Conservation (phyloP, 768 basidiomycete genomes). For the Rhizopogon salebrosus region DNA sequence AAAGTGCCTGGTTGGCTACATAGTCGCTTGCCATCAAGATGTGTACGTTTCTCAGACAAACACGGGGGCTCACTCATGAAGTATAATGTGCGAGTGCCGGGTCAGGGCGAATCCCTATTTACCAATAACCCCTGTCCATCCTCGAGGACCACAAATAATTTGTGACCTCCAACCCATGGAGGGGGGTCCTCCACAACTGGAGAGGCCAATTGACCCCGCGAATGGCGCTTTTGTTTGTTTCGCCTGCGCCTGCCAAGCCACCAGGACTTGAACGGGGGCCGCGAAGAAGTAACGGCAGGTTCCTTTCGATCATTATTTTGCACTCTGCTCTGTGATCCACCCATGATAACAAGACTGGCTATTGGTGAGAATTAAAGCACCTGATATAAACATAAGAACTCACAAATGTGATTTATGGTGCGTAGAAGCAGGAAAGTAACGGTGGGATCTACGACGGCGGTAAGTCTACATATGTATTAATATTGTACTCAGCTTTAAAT, state of each 20-base stretch:
- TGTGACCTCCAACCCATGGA: constrained; percentile 25
- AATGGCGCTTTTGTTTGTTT: constrained; percentile 1
- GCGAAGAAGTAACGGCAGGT: background rate
- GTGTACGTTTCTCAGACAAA: background rate
- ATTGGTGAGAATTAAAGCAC: background rate
- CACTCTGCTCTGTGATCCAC: constrained; percentile 10
- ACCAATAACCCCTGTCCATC: constrained; percentile 20
- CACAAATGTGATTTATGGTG: background rate
- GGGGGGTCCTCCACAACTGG: constrained; percentile 10
- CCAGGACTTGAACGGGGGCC: background rate
- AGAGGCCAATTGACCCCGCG: background rate
- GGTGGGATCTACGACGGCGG: background rate
- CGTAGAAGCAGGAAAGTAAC: background rate
- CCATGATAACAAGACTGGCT: constrained; percentile 4
- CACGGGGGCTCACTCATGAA: background rate
- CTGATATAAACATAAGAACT: background rate
- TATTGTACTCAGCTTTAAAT: background rate
- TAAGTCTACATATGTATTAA: background rate
- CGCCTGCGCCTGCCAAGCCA: background rate
- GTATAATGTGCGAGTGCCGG: too few species aligned
- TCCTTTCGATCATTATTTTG: background rate
- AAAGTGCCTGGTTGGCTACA: background rate
- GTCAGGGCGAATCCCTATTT: constrained; percentile 2
- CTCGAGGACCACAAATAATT: constrained; percentile 19
- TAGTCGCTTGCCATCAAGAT: background rate